Conservation (phyloP, 139 green algal species). For the Chlorella sp. region DNA sequence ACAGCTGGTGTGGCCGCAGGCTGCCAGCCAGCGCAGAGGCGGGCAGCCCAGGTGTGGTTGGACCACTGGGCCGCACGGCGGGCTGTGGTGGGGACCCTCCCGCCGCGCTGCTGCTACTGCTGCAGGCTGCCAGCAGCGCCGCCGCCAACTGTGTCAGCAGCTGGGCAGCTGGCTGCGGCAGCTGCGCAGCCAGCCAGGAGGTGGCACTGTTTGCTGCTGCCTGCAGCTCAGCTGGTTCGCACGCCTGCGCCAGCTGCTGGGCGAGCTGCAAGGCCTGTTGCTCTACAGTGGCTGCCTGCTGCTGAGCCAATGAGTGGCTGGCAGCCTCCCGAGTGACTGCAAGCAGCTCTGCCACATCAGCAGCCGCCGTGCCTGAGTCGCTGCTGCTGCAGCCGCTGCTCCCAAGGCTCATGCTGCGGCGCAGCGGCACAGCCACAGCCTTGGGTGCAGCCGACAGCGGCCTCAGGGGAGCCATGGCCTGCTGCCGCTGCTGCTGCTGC, state of each 20-base stretch:
- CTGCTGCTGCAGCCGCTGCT: neutral
- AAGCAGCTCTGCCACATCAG: neutral
- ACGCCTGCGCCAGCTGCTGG: neutral
- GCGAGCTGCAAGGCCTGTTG: neutral
- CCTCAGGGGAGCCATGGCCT: no score
- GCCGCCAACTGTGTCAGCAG: neutral
- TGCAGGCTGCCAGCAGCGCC: neutral
- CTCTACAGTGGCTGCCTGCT: neutral
- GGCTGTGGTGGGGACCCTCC: no score
- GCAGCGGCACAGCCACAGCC: neutral
- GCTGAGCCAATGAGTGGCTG: neutral
- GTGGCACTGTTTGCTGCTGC: neutral
- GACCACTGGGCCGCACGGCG: no score
- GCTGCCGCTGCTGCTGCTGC: no score
- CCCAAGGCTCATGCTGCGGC: neutral
- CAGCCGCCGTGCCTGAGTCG: neutral
- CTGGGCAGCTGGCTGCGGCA: neutral
- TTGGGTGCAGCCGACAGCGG: neutral
- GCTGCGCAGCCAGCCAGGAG: neutral
- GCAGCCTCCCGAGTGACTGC: neutral
- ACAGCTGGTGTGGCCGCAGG: neutral
- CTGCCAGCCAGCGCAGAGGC: no score
- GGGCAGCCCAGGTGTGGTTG: neutral
- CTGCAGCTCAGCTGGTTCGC: neutral
- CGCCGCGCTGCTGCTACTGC: neutral